Base-by-base conservation (phyloP, 306 rosid genomes). In the Prinsepia uniflora region DNA sequence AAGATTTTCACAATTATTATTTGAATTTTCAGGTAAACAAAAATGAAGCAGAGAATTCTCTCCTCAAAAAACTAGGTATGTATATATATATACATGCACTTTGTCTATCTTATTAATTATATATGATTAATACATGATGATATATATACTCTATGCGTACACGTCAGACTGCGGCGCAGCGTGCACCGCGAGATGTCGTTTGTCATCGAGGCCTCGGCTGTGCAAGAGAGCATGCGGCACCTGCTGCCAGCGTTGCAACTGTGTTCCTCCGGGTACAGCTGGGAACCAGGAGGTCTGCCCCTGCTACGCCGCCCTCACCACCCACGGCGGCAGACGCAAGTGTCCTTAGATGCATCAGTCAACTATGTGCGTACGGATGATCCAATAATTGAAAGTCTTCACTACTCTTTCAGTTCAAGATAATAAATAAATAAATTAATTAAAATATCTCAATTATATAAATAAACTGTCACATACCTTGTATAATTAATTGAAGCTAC, bases 241-340 rank as follows among this genome's bases (percentile, higher is more conserved):
- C 3, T 84, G 91, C 65, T 84, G 91, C 54, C 12, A 72, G 13
- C 80, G 82, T 4, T 86, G 86, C 71, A 69, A 15, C 65, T 86
- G 88, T 34, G 91, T 84, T n/a, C 88, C 88, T 22, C 85, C 88
- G 2, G 85, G 87, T 6, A 84, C 88, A 5, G 72, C 70, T 42
- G 80, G 78, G 6, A 71, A 86, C 52, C 78, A 9, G 0, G 86
- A 87, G 0, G 79, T 76, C 69, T 87, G 87, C 46, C 78, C 87
- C 6, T 84, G 92, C 62, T 84, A 87, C 63, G 83, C 86, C 60
- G 65, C 48, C 56, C 40, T 76, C 80, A 87, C 81, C 50, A 82
- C 92, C 61, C 89, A 49, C 61, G 83, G 78, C 3, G 84, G 82
- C 67, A 72, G 13, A 62, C 87, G 36, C 76, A 87, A 87, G 79